A percentile compares a stretch with the other conserved stretches of the same genome.
Conservation (phyloP, 2,329 filamentous ascomycete species). For the Cladosporium sphaerospermum region DNA sequence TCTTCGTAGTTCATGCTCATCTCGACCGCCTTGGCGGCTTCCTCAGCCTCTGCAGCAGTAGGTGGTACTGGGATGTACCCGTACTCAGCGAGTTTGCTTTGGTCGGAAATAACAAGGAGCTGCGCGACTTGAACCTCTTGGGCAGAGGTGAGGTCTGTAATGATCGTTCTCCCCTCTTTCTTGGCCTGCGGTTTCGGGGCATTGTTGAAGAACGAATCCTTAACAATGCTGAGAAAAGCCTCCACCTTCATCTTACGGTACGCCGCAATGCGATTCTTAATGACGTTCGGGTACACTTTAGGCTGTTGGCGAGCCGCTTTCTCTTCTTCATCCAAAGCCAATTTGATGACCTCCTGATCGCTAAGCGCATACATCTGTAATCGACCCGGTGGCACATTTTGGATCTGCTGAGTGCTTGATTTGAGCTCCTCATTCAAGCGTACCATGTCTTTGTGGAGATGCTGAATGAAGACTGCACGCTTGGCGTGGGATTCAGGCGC, state of each 20-base stretch:
- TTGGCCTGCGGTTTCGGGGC: constrained; percentile 21
- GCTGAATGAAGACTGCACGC: constrained; percentile 42
- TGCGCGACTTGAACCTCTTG: constrained; percentile 53
- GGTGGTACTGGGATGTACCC: constrained; percentile 72
- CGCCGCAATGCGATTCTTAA: constrained; percentile 72
- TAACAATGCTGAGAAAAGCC: constrained; percentile 55
- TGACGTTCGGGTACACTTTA: constrained; percentile 71
- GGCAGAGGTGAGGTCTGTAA: constrained; percentile 60
- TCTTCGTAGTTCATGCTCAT: constrained; percentile 72
- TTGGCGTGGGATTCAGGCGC: constrained; percentile 36
- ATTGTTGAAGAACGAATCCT: constrained; percentile 18
- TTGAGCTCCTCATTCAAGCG: constrained; percentile 60
- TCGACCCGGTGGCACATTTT: constrained; percentile 32
- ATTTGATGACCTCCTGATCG: constrained; percentile 60
- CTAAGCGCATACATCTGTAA: constrained; percentile 46
- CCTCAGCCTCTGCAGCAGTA: constrained; percentile 57
- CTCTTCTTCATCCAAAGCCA: constrained; percentile 73
- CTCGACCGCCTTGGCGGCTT: constrained; percentile 58
- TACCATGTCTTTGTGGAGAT: constrained; percentile 60
- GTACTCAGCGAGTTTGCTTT: constrained; percentile 56
- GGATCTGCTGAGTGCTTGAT: constrained; percentile 38
- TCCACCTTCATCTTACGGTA: constrained; percentile 68
- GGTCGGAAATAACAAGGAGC: constrained; percentile 54
- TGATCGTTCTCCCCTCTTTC: constrained; percentile 40
- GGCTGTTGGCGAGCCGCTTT: constrained; percentile 60